Percentiles rank a stretch among this genome's conserved stretches.
Evolutionary conservation across 1,139 yeast genomes (phyloP).

Genomic region (Hanseniaspora uvarum): DNA sequence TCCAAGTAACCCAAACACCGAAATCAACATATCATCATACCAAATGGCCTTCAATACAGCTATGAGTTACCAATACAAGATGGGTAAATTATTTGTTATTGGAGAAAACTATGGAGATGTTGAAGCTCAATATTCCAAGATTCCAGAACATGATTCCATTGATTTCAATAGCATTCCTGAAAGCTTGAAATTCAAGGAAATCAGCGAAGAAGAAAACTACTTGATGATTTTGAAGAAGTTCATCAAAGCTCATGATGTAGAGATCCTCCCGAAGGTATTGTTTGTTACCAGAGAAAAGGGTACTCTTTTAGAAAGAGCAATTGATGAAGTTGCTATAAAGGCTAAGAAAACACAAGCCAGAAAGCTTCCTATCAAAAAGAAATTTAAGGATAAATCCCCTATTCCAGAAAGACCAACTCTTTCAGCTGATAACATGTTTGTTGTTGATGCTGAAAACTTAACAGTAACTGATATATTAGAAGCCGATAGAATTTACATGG

Average conservation of each 20-base stretch:
- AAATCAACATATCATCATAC: slow-evolving; percentile 67
- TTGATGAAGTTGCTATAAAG: slow-evolving; percentile 29
- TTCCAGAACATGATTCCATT: slow-evolving; percentile 21
- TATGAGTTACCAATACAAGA: slow-evolving; percentile 64
- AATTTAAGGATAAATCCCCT: not conserved
- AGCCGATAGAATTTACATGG: slow-evolving; percentile 69
- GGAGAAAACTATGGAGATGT: slow-evolving; percentile 36
- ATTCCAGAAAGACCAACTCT: not conserved
- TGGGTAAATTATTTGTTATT: slow-evolving; percentile 59
- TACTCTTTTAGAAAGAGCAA: slow-evolving; percentile 24
- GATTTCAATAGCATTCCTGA: slow-evolving; percentile 31
- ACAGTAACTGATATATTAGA: slow-evolving; percentile 76
- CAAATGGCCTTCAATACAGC: slow-evolving; percentile 70
- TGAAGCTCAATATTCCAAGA: slow-evolving; percentile 20
- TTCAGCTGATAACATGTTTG: slow-evolving; percentile 3
- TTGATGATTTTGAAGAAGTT: slow-evolving; percentile 49
- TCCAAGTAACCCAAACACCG: slow-evolving; percentile 80
- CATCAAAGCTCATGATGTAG: slow-evolving; percentile 45
- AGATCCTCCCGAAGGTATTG: slow-evolving; percentile 45
- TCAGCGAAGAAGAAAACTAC: slow-evolving; percentile 35
- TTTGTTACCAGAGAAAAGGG: slow-evolving; percentile 40
- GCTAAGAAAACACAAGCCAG: not conserved
- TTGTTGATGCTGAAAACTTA: slow-evolving; percentile 30
- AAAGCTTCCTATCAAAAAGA: not conserved
- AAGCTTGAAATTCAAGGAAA: slow-evolving; percentile 6